Percentiles rank a stretch among this genome's conserved stretches.
Conservation (phyloP, 2,329 filamentous ascomycete species). For the Sphaerulina musiva region DNA sequence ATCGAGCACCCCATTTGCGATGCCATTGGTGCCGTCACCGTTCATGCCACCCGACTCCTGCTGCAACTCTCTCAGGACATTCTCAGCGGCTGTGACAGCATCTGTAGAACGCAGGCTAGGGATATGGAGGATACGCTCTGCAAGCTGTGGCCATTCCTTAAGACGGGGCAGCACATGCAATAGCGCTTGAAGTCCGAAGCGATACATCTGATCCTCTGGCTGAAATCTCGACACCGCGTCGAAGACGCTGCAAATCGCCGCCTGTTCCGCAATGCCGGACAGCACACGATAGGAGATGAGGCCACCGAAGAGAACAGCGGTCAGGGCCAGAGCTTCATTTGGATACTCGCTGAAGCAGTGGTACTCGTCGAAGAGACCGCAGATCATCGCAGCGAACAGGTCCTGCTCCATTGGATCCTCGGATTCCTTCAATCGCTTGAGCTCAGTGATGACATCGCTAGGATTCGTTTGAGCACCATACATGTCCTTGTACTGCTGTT, state of each 20-base stretch:
- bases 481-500: conserved; percentile 97
- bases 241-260: conserved; percentile 95
- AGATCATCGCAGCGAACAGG: conserved; percentile 96
- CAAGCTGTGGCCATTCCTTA: conserved; percentile 92
- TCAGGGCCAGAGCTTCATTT: conserved; percentile 89
- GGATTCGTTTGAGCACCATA: conserved; percentile 87
- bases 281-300: conserved; percentile 83
- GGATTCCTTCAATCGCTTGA: conserved; percentile 84
- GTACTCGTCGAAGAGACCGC: conserved; percentile 95
- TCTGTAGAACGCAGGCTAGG: conserved; percentile 77
- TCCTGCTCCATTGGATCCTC: conserved; percentile 80
- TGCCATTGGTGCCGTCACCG: conserved; percentile 37
- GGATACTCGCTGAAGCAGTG: conserved; percentile 93
- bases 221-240: conserved; percentile 84
- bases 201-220: conserved; percentile 88
- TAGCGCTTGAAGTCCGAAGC: conserved; percentile 91
- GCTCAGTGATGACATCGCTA: conserved; percentile 72
- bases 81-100: conserved; percentile 27
- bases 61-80: conserved; percentile 28
- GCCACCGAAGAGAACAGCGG: conserved; percentile 90
- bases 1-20: conserved; percentile 67
- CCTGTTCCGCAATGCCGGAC: conserved; percentile 80
- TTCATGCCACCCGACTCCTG: conserved; percentile 27
- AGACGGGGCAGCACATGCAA: conserved; percentile 80
- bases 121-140: conserved; percentile 74